Conservation (phyloP, 2,329 filamentous ascomycete genomes). For the Neonectria ditissima region DNA sequence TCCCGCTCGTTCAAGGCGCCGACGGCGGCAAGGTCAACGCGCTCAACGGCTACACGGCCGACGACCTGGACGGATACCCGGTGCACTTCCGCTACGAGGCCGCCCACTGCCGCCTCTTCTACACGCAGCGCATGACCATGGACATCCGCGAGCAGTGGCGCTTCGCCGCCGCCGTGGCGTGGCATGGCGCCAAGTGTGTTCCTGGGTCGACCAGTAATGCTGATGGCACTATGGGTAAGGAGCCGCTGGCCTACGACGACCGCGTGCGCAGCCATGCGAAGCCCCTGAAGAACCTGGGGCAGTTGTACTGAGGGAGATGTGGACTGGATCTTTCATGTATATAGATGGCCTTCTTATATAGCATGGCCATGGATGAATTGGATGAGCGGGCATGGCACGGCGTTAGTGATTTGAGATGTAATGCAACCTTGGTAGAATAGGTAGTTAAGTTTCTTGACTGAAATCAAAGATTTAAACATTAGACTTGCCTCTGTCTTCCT, state of each 20-base stretch:
- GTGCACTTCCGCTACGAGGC: conserved; percentile 71
- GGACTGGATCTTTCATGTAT: conserved; percentile 17
- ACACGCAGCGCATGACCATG: conserved; percentile 64
- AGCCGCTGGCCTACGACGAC: conserved; percentile 33
- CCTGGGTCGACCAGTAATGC: conserved; percentile 34
- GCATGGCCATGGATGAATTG: conserved; percentile 7
- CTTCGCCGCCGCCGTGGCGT: conserved; percentile 30
- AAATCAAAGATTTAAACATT: neutral
- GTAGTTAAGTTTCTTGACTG: neutral
- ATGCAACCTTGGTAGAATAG: neutral
- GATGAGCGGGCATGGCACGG: conserved; percentile 21
- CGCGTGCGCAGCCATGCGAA: conserved; percentile 37
- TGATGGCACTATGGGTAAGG: conserved; percentile 34
- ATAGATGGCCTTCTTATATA: neutral
- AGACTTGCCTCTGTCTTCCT: neutral
- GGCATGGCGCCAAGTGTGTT: conserved; percentile 35
- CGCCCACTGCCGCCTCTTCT: conserved; percentile 71
- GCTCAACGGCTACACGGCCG: conserved; percentile 35
- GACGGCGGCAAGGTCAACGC: conserved; percentile 38
- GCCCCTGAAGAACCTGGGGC: conserved; percentile 33
- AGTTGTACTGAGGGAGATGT: conserved; percentile 22
- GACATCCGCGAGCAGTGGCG: conserved; percentile 66
- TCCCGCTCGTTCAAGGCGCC: conserved; percentile 50
- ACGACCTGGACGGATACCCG: conserved; percentile 41
- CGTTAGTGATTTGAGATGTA: conserved; percentile 11